phyloP scores from a whole-genome alignment of 306 rosid species.

The Glycine soja region DNA sequence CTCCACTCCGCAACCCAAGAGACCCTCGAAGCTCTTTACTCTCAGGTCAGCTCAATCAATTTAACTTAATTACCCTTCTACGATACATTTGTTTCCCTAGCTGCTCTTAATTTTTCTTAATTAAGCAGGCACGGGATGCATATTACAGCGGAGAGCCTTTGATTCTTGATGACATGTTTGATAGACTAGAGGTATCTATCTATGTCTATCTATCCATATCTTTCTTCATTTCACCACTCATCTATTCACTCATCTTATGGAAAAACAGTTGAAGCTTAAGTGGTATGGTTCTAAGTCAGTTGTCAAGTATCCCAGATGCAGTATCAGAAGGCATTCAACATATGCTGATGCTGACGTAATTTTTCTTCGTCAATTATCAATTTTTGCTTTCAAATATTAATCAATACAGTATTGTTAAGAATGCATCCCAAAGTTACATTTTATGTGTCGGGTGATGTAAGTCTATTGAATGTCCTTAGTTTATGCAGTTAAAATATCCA shows the following conservation, averaged over 20 bases:
- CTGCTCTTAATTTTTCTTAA: too few relatives aligned
- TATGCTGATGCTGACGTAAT: slow-evolving; percentile 92
- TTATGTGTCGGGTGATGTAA: too few relatives aligned
- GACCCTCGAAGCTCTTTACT: slow-evolving; percentile 89
- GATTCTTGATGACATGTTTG: slow-evolving; percentile 96
- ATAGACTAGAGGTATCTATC: slow-evolving; percentile 77
- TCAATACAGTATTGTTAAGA: too few relatives aligned
- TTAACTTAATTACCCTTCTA: too few relatives aligned
- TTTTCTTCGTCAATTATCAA: slow-evolving; percentile 21
- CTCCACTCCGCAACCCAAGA: slow-evolving; percentile 83
- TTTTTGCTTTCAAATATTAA: too few relatives aligned
- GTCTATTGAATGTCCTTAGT: too few relatives aligned
- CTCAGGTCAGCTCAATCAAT: slow-evolving; percentile 53
- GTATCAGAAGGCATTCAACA: slow-evolving; percentile 89
- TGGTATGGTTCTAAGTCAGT: slow-evolving; percentile 93
- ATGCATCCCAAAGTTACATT: too few relatives aligned
- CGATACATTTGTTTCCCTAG: too few relatives aligned
- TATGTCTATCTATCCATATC: background rate
- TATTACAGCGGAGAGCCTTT: slow-evolving; percentile 92
- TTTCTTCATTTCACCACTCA: background rate
- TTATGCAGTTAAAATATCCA: too few relatives aligned
- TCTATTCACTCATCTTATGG: background rate
- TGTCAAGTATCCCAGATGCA: slow-evolving; percentile 89
- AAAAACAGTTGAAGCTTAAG: slow-evolving; percentile 75
- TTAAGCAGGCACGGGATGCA: slow-evolving; percentile 73